Conservation (phyloP, 257 asterid genomes). For the Solanum rostratum region DNA sequence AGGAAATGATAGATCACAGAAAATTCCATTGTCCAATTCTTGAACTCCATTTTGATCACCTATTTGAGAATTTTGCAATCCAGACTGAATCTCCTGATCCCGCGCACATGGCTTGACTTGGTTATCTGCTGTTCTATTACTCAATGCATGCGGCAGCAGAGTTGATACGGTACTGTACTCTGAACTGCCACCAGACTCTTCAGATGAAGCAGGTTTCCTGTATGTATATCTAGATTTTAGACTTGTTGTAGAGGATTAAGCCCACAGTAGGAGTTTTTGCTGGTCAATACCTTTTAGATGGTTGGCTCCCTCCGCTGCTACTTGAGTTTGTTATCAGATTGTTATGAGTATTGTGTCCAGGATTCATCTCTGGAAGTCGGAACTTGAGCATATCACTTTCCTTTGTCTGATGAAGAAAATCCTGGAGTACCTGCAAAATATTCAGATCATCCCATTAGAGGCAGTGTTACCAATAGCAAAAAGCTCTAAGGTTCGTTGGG, state of each 20-base stretch:
- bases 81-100: neutral
- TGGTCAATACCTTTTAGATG: neutral
- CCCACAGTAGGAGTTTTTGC: neutral
- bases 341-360: neutral
- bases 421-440: neutral
- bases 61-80: neutral
- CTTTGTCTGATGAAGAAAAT: neutral
- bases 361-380: neutral
- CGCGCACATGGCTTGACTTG: neutral
- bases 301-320: neutral
- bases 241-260: neutral
- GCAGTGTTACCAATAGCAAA: neutral
- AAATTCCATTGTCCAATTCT: neutral
- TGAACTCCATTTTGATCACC: neutral
- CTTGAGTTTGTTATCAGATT: neutral
- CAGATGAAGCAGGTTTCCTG: neutral
- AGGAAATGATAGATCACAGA: neutral
- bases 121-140: neutral
- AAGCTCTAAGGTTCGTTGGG: neutral
- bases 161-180: constrained; percentile 4
- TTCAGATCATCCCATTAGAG: neutral
- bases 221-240: neutral
- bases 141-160: neutral
- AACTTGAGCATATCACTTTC: neutral
- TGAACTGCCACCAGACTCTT: neutral